These are phyloP conservation scores for Mycosphaerella arachidis DNA, from an alignment of 2,329 filamentous ascomycete genomes.

Conservation along the genomic window DNA sequence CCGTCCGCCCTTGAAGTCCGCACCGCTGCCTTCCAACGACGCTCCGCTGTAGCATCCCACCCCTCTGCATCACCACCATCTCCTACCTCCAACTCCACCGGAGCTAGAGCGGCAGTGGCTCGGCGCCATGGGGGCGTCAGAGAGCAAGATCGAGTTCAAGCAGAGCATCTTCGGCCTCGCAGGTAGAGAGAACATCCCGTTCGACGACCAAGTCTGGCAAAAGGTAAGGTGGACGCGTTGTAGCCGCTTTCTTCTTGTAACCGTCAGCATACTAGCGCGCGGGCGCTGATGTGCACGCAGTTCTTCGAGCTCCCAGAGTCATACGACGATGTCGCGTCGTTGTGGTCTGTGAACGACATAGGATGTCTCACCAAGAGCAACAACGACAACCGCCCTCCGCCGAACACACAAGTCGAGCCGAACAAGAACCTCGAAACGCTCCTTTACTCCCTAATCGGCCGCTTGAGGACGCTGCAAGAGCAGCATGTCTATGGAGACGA, in stretches of 20 bases:
- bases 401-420: conserved; percentile 51
- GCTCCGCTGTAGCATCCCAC: background rate
- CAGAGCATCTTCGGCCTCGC: conserved; percentile 95
- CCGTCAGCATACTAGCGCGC: background rate
- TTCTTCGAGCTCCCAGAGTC: conserved; percentile 98
- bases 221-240: conserved; percentile 56
- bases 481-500: conserved; percentile 43
- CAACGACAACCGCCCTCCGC: conserved; percentile 69
- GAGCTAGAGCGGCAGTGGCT: background rate
- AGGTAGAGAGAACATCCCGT: conserved; percentile 81
- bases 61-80: background rate
- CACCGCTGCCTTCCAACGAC: background rate
- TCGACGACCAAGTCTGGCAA: conserved; percentile 89
- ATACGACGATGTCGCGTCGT: conserved; percentile 91
- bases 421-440: conserved; percentile 33
- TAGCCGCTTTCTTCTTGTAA: background rate
- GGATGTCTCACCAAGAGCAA: conserved; percentile 28
- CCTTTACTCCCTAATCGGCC: conserved; percentile 29
- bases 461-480: conserved; percentile 23
- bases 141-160: conserved; percentile 98
- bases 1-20: background rate
- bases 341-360: conserved; percentile 69
- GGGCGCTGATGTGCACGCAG: conserved; percentile 41
- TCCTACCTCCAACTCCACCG: background rate
- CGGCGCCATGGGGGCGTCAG: conserved; percentile 80